phyloP scores from a whole-genome alignment of 306 rosid species.

The Quercus berberidifolia region DNA sequence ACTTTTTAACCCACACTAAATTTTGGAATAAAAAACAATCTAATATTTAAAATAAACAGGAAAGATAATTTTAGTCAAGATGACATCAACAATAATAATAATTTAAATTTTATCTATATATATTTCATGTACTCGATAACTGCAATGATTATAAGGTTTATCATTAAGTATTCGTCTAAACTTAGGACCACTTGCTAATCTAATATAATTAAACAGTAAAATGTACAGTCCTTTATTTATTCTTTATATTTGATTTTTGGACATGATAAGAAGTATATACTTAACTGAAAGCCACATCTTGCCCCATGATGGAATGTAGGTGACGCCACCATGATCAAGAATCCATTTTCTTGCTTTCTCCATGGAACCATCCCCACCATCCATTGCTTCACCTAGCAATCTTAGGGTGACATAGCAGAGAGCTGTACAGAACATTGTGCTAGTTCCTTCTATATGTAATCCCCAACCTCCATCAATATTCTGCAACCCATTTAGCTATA shows the following conservation, averaged over 20 bases:
- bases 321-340: conserved; percentile 59
- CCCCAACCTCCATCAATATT: conserved; percentile 92
- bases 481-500: conserved; percentile 10
- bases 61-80: not conserved
- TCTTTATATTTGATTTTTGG: not conserved
- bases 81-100: not conserved
- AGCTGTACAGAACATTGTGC: conserved; percentile 71
- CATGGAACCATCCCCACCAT: conserved; percentile 46
- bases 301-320: conserved; percentile 72
- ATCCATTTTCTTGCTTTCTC: conserved; percentile 63
- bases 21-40: too few relatives aligned
- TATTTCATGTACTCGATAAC: not conserved
- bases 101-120: not conserved
- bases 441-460: conserved; percentile 71
- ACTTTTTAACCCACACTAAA: not conserved
- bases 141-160: not conserved
- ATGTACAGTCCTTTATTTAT: too few relatives aligned
- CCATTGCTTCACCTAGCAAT: conserved; percentile 60
- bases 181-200: not conserved
- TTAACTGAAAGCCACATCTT: conserved; percentile 75
- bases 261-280: not conserved
- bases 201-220: not conserved
- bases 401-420: conserved; percentile 52
- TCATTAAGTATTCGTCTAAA: not conserved
- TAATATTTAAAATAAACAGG: not conserved